Evolutionary conservation across 495 filamentous ascomycete genomes (phyloP).

Genomic region (Articulospora tetracladia): DNA sequence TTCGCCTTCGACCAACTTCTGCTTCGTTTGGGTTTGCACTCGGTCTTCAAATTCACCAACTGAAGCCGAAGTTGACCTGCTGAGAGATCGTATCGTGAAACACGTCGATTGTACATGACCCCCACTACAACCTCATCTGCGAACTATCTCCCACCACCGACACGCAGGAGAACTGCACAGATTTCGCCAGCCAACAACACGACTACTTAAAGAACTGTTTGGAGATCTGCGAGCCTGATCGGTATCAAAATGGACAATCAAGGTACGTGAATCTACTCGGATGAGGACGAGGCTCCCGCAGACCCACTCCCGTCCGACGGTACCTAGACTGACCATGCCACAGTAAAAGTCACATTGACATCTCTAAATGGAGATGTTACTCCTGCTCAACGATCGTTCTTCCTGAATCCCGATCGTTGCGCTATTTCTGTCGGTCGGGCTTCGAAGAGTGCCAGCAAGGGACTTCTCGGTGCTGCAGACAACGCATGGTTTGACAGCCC

Average conservation of each 20-base stretch:
- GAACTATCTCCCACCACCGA: not conserved
- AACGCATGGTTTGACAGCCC: slow-evolving; percentile 79
- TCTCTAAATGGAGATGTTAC: slow-evolving; percentile 20
- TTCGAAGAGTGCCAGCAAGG: slow-evolving; percentile 53
- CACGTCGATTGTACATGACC: not conserved
- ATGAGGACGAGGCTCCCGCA: not conserved
- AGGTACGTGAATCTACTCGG: not conserved
- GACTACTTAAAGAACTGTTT: not conserved
- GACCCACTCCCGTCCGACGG: not conserved
- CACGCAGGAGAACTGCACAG: not conserved
- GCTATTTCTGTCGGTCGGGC: slow-evolving; percentile 51
- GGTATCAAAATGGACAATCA: not conserved
- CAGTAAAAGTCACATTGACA: slow-evolving; percentile 27
- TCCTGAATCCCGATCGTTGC: slow-evolving; percentile 16
- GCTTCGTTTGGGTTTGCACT: not conserved
- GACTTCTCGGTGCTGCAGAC: slow-evolving; percentile 40
- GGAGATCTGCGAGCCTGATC: not conserved
- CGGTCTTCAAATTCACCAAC: not conserved
- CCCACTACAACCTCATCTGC: not conserved
- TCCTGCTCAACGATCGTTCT: slow-evolving; percentile 19
- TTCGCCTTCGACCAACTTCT: not conserved
- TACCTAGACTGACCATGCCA: slow-evolving; percentile 11
- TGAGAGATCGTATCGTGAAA: not conserved
- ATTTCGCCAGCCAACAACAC: not conserved
- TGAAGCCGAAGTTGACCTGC: not conserved